Evolutionary conservation across 1,284 basidiomycete species (phyloP), one percentile per base, ranked within the genome.

Genomic region (Somion occarium): DNA sequence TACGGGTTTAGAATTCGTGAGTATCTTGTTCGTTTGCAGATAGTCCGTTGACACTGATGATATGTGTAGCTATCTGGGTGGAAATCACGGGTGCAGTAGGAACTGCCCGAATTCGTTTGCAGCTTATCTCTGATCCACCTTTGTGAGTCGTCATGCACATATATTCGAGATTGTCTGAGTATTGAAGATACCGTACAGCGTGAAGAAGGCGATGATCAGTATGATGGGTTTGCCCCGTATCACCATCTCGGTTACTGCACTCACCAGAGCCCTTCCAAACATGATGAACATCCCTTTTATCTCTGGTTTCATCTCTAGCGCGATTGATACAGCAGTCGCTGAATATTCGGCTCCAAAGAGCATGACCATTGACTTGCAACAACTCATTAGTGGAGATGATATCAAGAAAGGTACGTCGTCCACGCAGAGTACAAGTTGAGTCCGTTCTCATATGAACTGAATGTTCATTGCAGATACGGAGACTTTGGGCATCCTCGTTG

Each of bases 241-340:
- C 47, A 80, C 83, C 42, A 78, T 92, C 44, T 84, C 83, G 5
- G 89, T 85, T 30, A 83, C 85, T 5, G 89, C 91, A 0, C 76
- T 93, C 66, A 73, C 78, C 24, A 77, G 73, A 54, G 69, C 75
- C 5, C 75, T 92, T 15, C 79, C 91, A 25, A 92, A 93, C 65
- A 73, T 93, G 18, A 82, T 92, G 72, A 87, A 93, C 64, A 67
- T 93, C 3, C 91, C 91, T 0, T 73, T 88, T 54, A 73, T 93
- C 55, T 85, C 82, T 1, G 75, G 79, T 0, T 93, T 91, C 72
- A 78, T 93, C 27, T 85, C 91, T 59, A 80, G 76, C 51, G 80
- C 83, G 3, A 88, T 93, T 56, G 84, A 90, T 19, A 80, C 83
- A 2, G 88, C 82, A 0, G 71, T 75, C 7, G 68, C 67, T 7